These are phyloP conservation scores for Lithospermum erythrorhizon DNA, from an alignment of 257 asterid species.

Conservation along the genomic window DNA sequence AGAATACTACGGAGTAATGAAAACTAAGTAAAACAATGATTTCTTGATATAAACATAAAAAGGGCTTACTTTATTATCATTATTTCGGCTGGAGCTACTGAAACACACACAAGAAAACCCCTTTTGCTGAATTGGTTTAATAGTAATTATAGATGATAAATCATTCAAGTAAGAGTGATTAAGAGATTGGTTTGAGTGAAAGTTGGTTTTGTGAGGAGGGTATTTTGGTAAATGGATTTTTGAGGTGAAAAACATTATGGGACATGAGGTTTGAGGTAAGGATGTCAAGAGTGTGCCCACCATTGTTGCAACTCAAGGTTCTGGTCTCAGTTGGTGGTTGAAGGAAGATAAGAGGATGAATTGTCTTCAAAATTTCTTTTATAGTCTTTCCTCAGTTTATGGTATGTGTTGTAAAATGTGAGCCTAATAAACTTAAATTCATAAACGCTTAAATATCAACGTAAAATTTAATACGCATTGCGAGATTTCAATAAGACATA, in stretches of 20 bases:
- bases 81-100: conserved; percentile 21
- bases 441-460: too few species aligned
- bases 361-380: too few species aligned
- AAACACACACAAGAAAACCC: conserved; percentile 23
- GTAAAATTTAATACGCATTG: too few species aligned
- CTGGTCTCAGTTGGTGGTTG: background rate
- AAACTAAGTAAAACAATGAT: too few species aligned
- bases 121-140: conserved; percentile 3
- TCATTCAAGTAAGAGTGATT: too few species aligned
- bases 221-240: conserved; percentile 17
- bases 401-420: too few species aligned
- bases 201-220: conserved; percentile 19
- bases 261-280: conserved; percentile 25
- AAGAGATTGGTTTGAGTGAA: conserved; percentile 13
- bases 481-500: too few species aligned
- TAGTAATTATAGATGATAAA: conserved; percentile 6
- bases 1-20: too few species aligned
- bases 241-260: conserved; percentile 22
- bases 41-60: background rate
- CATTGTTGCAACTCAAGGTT: conserved; percentile 15
- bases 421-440: too few species aligned
- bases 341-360: background rate
- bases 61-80: conserved; percentile 30
- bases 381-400: too few species aligned
- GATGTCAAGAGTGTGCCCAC: conserved; percentile 28